Conservation (phyloP, 805 yeast species). For the Diddensiella transvaalensis region DNA sequence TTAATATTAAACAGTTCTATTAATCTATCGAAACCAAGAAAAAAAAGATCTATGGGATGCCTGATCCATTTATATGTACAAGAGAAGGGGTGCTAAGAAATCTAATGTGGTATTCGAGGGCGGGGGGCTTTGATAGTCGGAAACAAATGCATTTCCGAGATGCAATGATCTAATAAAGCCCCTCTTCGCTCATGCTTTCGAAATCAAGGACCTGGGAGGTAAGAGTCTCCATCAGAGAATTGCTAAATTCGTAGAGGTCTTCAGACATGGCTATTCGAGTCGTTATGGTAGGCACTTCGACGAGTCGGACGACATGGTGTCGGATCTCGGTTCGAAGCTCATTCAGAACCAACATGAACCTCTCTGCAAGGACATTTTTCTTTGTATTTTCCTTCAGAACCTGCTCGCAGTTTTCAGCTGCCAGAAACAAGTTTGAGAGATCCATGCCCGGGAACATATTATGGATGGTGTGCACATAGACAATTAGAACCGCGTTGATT, state of each 20-base stretch:
- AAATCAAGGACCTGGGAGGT: conserved; percentile 8
- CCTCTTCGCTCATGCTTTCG: background rate
- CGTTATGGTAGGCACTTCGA: background rate
- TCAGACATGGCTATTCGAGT: conserved; percentile 1
- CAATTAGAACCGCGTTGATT: conserved; percentile 10
- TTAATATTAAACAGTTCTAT: too few relatives aligned
- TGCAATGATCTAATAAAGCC: background rate
- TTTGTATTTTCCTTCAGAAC: conserved; percentile 5
- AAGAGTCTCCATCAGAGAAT: conserved; percentile 7
- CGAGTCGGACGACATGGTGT: conserved; percentile 4
- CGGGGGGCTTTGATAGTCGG: background rate
- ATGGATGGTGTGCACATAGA: conserved; percentile 8
- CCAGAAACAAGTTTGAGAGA: conserved; percentile 2
- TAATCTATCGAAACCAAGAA: too few relatives aligned
- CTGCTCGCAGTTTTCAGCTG: conserved; percentile 8
- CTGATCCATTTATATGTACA: too few relatives aligned
- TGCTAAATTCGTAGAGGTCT: conserved; percentile 8
- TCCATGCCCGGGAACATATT: conserved; percentile 4
- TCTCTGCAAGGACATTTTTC: conserved; percentile 5
- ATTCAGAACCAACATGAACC: conserved; percentile 6
- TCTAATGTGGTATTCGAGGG: background rate
- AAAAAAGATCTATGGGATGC: too few relatives aligned
- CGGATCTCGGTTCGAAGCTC: conserved; percentile 9
- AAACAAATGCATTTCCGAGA: background rate
- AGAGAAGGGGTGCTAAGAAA: background rate